phyloP scores from a whole-genome alignment of 768 basidiomycete genomes.

The Mycena filopes region DNA sequence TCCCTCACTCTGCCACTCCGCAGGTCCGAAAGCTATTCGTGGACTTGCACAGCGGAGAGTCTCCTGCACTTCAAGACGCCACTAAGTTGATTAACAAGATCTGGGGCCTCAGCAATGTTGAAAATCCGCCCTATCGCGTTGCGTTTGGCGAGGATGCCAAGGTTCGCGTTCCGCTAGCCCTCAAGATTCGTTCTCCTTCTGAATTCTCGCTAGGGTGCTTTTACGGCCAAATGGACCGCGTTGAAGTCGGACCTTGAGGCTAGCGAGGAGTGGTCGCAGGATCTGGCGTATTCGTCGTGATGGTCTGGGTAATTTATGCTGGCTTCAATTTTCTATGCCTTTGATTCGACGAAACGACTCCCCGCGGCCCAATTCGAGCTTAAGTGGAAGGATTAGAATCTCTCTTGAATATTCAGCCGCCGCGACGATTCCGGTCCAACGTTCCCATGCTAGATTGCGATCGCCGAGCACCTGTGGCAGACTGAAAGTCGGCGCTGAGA shows the following conservation, averaged over 20 bases:
- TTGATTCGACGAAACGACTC: too few relatives aligned
- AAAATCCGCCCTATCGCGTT: constrained; percentile 32
- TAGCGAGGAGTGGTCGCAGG: constrained; percentile 33
- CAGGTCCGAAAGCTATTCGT: constrained; percentile 14
- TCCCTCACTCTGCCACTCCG: too few relatives aligned
- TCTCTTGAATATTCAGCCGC: too few relatives aligned
- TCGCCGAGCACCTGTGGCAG: too few relatives aligned
- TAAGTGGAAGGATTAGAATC: too few relatives aligned
- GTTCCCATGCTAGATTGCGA: too few relatives aligned
- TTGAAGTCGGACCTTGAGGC: constrained; percentile 26
- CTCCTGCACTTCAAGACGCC: constrained; percentile 29
- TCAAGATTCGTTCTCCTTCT: background rate
- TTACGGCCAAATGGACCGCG: constrained; percentile 25
- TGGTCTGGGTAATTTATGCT: too few relatives aligned
- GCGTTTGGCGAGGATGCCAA: constrained; percentile 35
- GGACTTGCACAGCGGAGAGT: constrained; percentile 23
- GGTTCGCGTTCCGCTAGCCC: constrained; percentile 4
- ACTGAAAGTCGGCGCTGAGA: too few relatives aligned
- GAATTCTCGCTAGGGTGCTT: constrained; percentile 6
- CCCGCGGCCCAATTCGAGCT: too few relatives aligned
- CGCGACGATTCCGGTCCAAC: too few relatives aligned
- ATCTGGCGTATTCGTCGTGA: constrained; percentile 23
- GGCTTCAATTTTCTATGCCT: too few relatives aligned
- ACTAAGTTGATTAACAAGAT: constrained; percentile 28
- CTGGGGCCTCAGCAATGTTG: constrained; percentile 28